Evolutionary conservation across 305 asterid genomes (phyloP), one percentile per base, ranked within the genome.

Genomic region (Caryopteris hybrid): DNA sequence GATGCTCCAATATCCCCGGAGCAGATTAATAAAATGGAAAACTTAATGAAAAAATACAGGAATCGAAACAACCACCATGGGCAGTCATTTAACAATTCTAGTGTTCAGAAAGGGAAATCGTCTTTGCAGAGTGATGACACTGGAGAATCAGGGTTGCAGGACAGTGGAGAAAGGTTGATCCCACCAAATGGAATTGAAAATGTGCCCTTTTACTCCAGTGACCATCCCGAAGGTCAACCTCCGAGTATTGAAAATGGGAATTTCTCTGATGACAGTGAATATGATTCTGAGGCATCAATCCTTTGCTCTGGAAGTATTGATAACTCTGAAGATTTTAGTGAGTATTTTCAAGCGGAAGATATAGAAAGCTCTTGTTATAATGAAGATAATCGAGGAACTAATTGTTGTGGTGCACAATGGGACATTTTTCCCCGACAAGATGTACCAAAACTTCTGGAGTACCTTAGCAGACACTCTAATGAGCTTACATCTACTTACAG

Each of bases 381-480:
- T 47, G 80, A 80, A 46, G 86, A 78, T 53, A 83, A 82, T 66
- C 78, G 68, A 75, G 75, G 39, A 42, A 72, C 77, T 45, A 62
- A 76, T 64, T 17, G 88, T 70, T 87, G 91, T 74, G 97, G 96
- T 76, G 92, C 98, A 58, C 85, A 72, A 33, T 95, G 99, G 99
- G 99, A 95, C 64, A 77, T 95, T 72, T 95, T 91, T 17, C 82
- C 92, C 25, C 75, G 95, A 74, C 77, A 91, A 81, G 99, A 95
- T 62, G 97, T 86, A 70, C 92, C 99, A 2, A 92, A 89, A 77
- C 91, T 95, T 73, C 55, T 85, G 38, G 96, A 89, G 71, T 95
- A 91, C 78, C 90, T 95, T 43, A 71, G 51, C 66, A 81, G 74
- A 66, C 96, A 95, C 68, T 83, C 94, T 47, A 78, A 74, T 70